phyloP scores from a whole-genome alignment of 495 filamentous ascomycete species.

The Aspergillus incahuasiensis region DNA sequence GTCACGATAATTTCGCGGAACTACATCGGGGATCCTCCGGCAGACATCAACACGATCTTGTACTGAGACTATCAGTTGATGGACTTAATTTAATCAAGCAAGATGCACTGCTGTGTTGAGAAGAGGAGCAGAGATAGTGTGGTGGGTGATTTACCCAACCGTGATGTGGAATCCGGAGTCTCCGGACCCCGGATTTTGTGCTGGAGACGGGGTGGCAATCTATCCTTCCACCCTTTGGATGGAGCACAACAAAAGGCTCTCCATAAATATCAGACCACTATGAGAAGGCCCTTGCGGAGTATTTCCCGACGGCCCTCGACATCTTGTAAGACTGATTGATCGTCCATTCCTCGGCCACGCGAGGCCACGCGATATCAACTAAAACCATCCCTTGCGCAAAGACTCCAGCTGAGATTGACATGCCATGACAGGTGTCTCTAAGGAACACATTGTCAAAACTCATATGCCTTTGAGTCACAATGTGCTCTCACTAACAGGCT shows the following conservation, averaged over 20 bases:
- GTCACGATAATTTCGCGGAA: neutral
- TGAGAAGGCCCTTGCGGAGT: neutral
- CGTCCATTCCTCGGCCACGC: conserved; percentile 13
- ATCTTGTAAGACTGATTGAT: neutral
- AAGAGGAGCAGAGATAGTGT: neutral
- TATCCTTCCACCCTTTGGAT: neutral
- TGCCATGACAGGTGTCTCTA: neutral
- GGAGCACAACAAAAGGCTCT: neutral
- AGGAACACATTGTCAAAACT: neutral
- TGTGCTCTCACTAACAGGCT: too few relatives aligned
- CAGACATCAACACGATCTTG: neutral
- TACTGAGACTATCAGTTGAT: neutral
- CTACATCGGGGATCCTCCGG: neutral
- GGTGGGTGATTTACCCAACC: too few relatives aligned
- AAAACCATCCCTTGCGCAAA: neutral
- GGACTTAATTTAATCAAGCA: neutral
- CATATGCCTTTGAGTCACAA: neutral
- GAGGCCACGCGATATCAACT: conserved; percentile 11
- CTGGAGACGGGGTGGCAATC: neutral
- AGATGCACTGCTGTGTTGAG: neutral
- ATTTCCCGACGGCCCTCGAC: neutral
- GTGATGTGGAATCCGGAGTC: neutral
- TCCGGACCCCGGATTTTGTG: neutral
- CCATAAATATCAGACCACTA: neutral
- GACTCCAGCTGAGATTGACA: neutral